Evolutionary conservation across 192 early-diverging fungal species (phyloP), one percentile per base, ranked within the genome.

Genomic region (Coemansia sp.): DNA sequence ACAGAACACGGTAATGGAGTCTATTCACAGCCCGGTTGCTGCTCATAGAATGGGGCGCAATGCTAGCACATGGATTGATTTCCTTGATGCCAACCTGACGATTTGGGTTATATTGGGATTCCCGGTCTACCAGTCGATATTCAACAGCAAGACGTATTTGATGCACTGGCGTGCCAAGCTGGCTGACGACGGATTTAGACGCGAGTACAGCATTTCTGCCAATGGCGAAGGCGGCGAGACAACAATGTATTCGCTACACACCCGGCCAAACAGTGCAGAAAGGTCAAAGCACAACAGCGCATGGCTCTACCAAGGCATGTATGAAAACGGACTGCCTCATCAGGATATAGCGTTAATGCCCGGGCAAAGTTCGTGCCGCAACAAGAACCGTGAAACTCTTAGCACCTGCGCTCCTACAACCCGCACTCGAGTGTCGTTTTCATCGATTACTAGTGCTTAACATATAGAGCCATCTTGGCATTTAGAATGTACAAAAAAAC

Each of bases 71-170:
- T 22, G 55, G 34, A 36, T 68, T 20, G 75, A 77, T 31, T 49
- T 58, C 17, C 36, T 78, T n/a, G 53, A 34, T 2, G 65, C 75
- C 34, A 71, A 68, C 25, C 49, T 78, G 8, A 68, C 71, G 14
- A 25, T 78, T 0, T 78, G 75, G 75, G 47, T 78, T 15, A 68
- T 78, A 21, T 8, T 78, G 26, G 60, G 42, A 5, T 60, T 71
- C 25, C 75, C 75, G 5, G 62, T 78, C 12, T 78, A 68, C 59
- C 70, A 65, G 57, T 78, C 69, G 49, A 23, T 78, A 53, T 78
- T 71, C 59, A 28, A 78, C 31, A 60, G 66, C 28, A 62, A 66
- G 46, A 50, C 66, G 22, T 78, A 71, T 61, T 69, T 66, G 48
- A 57, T 40, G 15, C 42, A 28, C 25, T 78, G 75, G 75, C 65